Evolutionary conservation across 108 stramenopile species (phyloP), one percentile per base, ranked within the genome.

Genomic region (Nannochloropsis salina): DNA sequence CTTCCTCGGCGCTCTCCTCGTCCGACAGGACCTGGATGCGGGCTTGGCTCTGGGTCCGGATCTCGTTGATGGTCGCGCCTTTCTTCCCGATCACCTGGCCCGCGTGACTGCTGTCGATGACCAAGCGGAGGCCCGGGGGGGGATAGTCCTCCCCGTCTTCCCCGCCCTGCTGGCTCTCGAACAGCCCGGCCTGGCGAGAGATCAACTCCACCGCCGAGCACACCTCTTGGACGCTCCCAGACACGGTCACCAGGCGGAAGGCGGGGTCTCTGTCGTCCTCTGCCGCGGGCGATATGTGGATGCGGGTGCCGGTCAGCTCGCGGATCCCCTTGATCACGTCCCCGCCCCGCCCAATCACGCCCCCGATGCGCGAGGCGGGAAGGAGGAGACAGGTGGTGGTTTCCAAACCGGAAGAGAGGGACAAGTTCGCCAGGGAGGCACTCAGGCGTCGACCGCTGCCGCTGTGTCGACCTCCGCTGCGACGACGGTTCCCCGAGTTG

Each of bases 341-440:
- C 2, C 61, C 61, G 15, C 61, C 61, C 61, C 61, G 61, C 61
- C 61, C 61, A 6, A 74, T 74, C 61, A 74, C 61, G 15, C 61
- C 61, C 61, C 61, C 61, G n/a, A 74, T 74, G 3, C 61, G 61
- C 61, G 61, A 74, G 61, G 61, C 61, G 61, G 61, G 61, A 15
- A 74, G n/a, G 20, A 74, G n/a, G 20, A 74, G n/a, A n/a, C 61
- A 74, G 15, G 61, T 74, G 0, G 61, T 74, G 20, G 61, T n/a
- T 74, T 74, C 61, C 61, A 74, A 74, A 0, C 61, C 61, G 20
- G 61, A 74, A 3, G 61, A 74, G 20, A 74, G 61, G n/a, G 61
- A 74, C 61, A 74, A n/a, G n/a, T 74, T 74, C 61, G 61, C 61
- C 61, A 74, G 61, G 4, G 61, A 74, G n/a, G 61, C 61, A 74